These are phyloP conservation scores for Diaporthe caulivora DNA, from an alignment of 2,329 filamentous ascomycete genomes.

Conservation along the genomic window DNA sequence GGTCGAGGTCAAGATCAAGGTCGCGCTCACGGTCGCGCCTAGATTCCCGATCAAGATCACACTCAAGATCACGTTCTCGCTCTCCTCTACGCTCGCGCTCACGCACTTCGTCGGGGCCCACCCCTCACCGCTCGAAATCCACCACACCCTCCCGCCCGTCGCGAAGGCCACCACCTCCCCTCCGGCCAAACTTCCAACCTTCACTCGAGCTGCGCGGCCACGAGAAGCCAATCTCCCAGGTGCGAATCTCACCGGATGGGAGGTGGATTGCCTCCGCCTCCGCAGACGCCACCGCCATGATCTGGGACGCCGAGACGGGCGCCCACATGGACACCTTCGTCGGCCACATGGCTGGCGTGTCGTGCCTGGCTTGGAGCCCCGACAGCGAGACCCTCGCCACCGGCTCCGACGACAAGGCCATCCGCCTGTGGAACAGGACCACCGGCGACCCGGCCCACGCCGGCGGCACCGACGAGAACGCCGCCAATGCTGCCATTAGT, in stretches of 20 bases:
- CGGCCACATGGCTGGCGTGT: slow-evolving; percentile 93
- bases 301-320: slow-evolving; percentile 87
- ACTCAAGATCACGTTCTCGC: slow-evolving; percentile 41
- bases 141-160: slow-evolving; percentile 44
- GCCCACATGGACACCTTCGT: slow-evolving; percentile 88
- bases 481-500: slow-evolving; percentile 36
- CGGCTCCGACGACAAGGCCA: slow-evolving; percentile 95
- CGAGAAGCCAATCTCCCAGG: slow-evolving; percentile 81
- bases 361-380: slow-evolving; percentile 93
- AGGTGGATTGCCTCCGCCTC: slow-evolving; percentile 91
- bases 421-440: slow-evolving; percentile 87
- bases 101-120: slow-evolving; percentile 43
- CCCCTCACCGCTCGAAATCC: slow-evolving; percentile 38
- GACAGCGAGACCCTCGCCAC: slow-evolving; percentile 90
- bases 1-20: slow-evolving; percentile 44
- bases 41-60: slow-evolving; percentile 42
- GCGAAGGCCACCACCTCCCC: slow-evolving; percentile 65
- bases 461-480: slow-evolving; percentile 41
- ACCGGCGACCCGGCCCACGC: slow-evolving; percentile 60
- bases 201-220: slow-evolving; percentile 83
- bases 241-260: slow-evolving; percentile 92
- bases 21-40: slow-evolving; percentile 45
- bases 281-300: slow-evolving; percentile 89
- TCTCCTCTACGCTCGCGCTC: slow-evolving; percentile 47
- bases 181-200: slow-evolving; percentile 75